phyloP scores from a whole-genome alignment of 1,284 basidiomycete species.

The Ceratobasidium sp. region DNA sequence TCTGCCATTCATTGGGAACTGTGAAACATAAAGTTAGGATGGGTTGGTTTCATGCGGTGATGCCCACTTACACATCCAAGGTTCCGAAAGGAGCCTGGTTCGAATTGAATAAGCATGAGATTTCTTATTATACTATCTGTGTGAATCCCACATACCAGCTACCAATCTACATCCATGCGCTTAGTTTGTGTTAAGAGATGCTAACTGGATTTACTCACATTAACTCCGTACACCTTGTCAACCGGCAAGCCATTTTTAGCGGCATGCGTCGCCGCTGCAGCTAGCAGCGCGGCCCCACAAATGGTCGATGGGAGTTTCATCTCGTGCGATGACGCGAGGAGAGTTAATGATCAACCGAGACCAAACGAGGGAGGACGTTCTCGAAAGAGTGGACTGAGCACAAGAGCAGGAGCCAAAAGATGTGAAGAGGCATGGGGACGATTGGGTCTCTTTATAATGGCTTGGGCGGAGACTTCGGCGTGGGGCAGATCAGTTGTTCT shows the following conservation, averaged over 20 bases:
- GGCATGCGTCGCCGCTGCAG: conserved; percentile 4
- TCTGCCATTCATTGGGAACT: conserved; percentile 65
- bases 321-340: background rate
- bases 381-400: background rate
- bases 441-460: background rate
- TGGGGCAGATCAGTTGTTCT: background rate
- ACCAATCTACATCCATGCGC: conserved; percentile 16
- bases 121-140: no score
- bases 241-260: conserved; percentile 33
- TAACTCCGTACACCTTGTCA: conserved; percentile 68
- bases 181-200: no score
- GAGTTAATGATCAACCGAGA: background rate
- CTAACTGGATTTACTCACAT: conserved; percentile 48
- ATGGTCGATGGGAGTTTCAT: conserved; percentile 15
- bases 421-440: no score
- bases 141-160: conserved; percentile 45
- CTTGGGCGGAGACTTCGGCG: background rate
- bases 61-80: conserved; percentile 63
- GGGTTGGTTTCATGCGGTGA: background rate
- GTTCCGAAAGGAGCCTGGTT: conserved; percentile 63
- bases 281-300: background rate
- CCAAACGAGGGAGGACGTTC: background rate
- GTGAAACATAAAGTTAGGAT: no score
- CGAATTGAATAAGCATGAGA: no score
- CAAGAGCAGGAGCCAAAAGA: background rate